Conservation (phyloP, 2,329 filamentous ascomycete genomes). For the Nothopassalora personata region DNA sequence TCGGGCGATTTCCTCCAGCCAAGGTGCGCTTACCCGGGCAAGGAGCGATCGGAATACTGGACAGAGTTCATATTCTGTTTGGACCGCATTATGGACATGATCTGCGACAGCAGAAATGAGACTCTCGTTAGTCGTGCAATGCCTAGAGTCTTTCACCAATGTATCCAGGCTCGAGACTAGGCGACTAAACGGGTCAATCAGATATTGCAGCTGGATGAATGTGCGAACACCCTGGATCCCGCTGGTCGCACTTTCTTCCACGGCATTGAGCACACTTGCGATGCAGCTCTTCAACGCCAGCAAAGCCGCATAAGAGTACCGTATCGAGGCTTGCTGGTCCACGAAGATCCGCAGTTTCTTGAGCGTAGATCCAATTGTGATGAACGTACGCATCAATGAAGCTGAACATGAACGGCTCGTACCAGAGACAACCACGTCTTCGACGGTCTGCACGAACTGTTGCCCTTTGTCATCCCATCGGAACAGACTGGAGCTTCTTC, state of each 20-base stretch:
- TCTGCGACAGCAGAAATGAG: constrained; percentile 24
- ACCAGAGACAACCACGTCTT: constrained; percentile 47
- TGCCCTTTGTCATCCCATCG: constrained; percentile 50
- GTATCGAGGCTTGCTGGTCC: background rate
- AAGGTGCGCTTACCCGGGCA: constrained; percentile 22
- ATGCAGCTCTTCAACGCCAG: constrained; percentile 41
- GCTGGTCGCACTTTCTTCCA: constrained; percentile 38
- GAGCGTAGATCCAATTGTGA: constrained; percentile 33
- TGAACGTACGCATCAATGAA: constrained; percentile 48
- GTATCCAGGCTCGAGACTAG: constrained; percentile 19
- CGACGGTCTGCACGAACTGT: constrained; percentile 48
- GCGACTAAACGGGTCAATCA: constrained; percentile 37
- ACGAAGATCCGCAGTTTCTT: constrained; percentile 18
- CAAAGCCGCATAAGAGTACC: constrained; percentile 31
- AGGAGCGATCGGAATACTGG: constrained; percentile 18
- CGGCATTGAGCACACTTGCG: constrained; percentile 35
- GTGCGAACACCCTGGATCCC: constrained; percentile 28
- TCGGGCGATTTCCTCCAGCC: constrained; percentile 21
- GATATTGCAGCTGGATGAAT: constrained; percentile 38
- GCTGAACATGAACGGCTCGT: constrained; percentile 45
- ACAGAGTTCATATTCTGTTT: constrained; percentile 13
- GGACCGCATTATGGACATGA: constrained; percentile 11
- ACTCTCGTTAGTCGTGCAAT: constrained; percentile 17
- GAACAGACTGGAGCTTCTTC: constrained; percentile 68
- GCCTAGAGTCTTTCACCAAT: constrained; percentile 6